Conservation (phyloP, 768 basidiomycete species). For the Xerocomellus intermedius region DNA sequence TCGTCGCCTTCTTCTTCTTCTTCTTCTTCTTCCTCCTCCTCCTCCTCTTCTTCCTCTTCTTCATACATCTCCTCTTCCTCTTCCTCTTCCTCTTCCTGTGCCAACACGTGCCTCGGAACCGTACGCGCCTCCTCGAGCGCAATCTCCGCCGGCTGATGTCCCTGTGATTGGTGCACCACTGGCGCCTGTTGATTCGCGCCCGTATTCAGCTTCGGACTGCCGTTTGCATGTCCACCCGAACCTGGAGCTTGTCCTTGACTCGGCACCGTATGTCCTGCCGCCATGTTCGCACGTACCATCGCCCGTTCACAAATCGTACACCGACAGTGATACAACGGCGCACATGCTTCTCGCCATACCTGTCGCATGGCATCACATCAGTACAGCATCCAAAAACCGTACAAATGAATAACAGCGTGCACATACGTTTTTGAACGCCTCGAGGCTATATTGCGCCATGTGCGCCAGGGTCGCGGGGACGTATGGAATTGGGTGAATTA, state of each 20-base stretch:
- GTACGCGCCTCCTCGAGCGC: constrained; percentile 25
- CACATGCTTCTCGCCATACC: constrained; percentile 75
- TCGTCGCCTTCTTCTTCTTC: constrained; percentile 18
- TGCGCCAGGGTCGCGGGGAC: constrained; percentile 56
- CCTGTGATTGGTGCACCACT: background rate
- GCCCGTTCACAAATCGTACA: constrained; percentile 76
- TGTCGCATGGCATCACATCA: constrained; percentile 25
- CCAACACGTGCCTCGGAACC: constrained; percentile 18
- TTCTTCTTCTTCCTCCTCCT: constrained; percentile 8
- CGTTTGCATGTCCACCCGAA: background rate
- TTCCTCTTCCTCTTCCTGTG: constrained; percentile 33
- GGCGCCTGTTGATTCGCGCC: constrained; percentile 7
- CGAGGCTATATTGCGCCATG: constrained; percentile 56
- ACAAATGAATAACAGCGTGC: background rate
- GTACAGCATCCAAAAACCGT: background rate
- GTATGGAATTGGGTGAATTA: constrained; percentile 67
- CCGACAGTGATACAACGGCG: constrained; percentile 67
- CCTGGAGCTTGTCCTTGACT: constrained; percentile 20
- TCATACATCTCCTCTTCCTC: constrained; percentile 25
- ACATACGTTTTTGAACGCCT: constrained; percentile 57
- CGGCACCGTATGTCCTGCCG: constrained; percentile 37
- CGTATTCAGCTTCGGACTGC: background rate
- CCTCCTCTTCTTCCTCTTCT: constrained; percentile 28
- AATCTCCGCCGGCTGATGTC: constrained; percentile 20
- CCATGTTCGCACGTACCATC: constrained; percentile 48